Evolutionary conservation across 2,329 filamentous ascomycete species (phyloP).

Genomic region (Trichoderma sp.): DNA sequence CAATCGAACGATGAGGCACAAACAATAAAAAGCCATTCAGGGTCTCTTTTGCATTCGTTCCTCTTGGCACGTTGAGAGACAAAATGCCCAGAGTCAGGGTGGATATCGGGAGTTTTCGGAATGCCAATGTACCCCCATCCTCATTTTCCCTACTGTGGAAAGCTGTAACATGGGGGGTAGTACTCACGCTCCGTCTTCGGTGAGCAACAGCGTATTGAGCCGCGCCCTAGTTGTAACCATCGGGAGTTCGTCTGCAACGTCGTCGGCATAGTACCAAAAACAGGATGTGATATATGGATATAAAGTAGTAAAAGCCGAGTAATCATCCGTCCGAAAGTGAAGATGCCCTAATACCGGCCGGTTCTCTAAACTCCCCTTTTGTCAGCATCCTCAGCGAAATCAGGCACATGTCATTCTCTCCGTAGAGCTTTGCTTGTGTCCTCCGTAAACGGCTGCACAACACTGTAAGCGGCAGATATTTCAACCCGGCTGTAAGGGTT

Average conservation of each 20-base stretch:
- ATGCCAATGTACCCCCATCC: slow-evolving; percentile 15
- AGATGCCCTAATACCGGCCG: background rate
- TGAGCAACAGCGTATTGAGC: background rate
- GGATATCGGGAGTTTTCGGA: slow-evolving; percentile 19
- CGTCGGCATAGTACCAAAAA: background rate
- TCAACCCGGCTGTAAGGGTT: background rate
- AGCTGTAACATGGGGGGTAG: slow-evolving; percentile 9
- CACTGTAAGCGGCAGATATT: background rate
- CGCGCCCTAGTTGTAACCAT: background rate
- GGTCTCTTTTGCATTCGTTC: background rate
- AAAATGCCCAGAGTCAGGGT: background rate
- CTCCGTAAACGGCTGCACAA: background rate
- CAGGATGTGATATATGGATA: background rate
- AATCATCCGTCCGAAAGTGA: background rate
- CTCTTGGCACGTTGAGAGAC: background rate
- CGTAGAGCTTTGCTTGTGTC: background rate
- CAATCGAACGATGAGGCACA: background rate
- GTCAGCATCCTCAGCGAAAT: background rate
- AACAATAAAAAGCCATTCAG: background rate
- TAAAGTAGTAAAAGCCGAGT: background rate
- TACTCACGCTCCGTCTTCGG: slow-evolving; percentile 13
- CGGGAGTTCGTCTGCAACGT: background rate
- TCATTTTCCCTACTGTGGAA: background rate
- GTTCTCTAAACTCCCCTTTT: background rate
- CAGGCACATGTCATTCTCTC: background rate